These are phyloP conservation scores for Arachnopeziza araneosa DNA, from an alignment of 2,329 filamentous ascomycete genomes.

Conservation along the genomic window DNA sequence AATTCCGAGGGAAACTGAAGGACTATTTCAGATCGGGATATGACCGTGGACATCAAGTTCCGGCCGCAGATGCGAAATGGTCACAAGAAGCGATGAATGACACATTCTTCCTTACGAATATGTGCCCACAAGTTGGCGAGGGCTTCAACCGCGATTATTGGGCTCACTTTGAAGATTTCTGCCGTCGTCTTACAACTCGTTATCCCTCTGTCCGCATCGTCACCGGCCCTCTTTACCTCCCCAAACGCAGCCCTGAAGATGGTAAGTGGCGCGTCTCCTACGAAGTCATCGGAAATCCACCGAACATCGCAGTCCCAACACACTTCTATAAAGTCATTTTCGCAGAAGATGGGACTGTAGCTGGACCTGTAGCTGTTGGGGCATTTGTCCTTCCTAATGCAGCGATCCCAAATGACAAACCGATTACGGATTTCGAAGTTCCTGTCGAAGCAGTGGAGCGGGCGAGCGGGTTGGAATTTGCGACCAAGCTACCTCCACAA, in stretches of 20 bases:
- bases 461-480: slow-evolving; percentile 89
- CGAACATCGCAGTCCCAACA: slow-evolving; percentile 91
- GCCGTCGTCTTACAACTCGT: slow-evolving; percentile 68
- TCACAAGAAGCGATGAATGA: slow-evolving; percentile 90
- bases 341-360: slow-evolving; percentile 70
- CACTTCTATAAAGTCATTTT: slow-evolving; percentile 99
- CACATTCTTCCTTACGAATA: slow-evolving; percentile 90
- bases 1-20: slow-evolving; percentile 83
- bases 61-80: slow-evolving; percentile 95
- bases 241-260: slow-evolving; percentile 72
- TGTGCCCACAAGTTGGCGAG: slow-evolving; percentile 97
- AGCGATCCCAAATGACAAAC: slow-evolving; percentile 79
- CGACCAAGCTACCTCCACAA: slow-evolving; percentile 65
- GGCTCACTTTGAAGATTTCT: slow-evolving; percentile 98
- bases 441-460: slow-evolving; percentile 89
- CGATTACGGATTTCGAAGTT: slow-evolving; percentile 87
- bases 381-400: slow-evolving; percentile 96
- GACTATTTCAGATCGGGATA: slow-evolving; percentile 96
- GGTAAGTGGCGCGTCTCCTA: slow-evolving; percentile 95
- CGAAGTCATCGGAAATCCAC: slow-evolving; percentile 90
- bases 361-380: slow-evolving; percentile 77
- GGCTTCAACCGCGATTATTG: slow-evolving; percentile 99
- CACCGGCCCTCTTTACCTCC: slow-evolving; percentile 90
- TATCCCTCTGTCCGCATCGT: slow-evolving; percentile 90
- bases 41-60: slow-evolving; percentile 94